phyloP scores from a whole-genome alignment of 202 grass and related monocot species.

The Eragrostis tef region DNA sequence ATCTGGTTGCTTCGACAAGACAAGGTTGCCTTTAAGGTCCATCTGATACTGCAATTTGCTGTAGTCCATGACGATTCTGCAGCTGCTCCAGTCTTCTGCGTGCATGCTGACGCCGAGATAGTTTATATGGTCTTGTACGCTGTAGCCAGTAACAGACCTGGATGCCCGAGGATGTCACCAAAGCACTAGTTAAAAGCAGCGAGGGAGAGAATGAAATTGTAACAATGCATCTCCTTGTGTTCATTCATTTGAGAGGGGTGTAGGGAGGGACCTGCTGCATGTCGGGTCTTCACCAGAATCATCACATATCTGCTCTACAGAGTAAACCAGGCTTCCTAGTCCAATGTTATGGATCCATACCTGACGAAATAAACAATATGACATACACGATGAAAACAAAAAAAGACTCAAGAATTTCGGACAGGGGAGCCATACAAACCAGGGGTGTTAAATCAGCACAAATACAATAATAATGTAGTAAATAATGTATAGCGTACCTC shows the following conservation, averaged over 20 bases:
- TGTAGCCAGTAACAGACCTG: conserved; percentile 80
- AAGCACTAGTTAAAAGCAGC: background rate
- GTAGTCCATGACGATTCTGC: conserved; percentile 77
- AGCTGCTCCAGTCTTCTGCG: conserved; percentile 70
- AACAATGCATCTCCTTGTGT: conserved; percentile 1
- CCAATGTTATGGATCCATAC: conserved; percentile 68
- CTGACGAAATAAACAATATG: background rate
- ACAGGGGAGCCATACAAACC: background rate
- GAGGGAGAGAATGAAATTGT: background rate
- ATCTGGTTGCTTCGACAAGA: conserved; percentile 65
- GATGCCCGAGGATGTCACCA: conserved; percentile 6
- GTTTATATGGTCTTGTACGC: conserved; percentile 68
- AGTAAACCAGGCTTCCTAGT: conserved; percentile 70
- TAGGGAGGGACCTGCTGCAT: conserved; percentile 66
- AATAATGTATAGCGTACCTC: conserved; percentile 57
- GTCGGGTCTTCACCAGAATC: conserved; percentile 86
- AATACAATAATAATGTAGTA: background rate
- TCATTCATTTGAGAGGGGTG: background rate
- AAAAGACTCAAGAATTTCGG: conserved; percentile 1
- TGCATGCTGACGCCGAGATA: conserved; percentile 82
- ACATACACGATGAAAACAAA: background rate
- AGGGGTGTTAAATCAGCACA: background rate
- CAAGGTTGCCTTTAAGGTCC: conserved; percentile 67
- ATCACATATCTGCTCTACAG: conserved; percentile 78
- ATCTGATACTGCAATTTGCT: conserved; percentile 60